phyloP scores from a whole-genome alignment of 495 filamentous ascomycete species.

The Podospora australis region DNA sequence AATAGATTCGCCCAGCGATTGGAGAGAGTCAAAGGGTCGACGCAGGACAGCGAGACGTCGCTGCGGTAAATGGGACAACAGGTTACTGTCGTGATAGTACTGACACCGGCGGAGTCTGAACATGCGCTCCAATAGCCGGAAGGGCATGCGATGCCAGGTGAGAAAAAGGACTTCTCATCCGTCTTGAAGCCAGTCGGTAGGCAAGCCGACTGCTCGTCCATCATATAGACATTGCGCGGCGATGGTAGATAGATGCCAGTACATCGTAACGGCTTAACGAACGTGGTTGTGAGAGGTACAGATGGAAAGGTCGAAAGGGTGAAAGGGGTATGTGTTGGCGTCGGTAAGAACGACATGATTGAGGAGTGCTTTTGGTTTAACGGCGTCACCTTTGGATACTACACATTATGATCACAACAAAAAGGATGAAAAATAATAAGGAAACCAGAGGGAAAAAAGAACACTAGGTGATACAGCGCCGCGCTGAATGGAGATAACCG shows the following conservation, averaged over 20 bases:
- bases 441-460: too few relatives aligned
- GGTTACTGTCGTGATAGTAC: slow-evolving; percentile 23
- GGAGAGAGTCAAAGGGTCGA: slow-evolving; percentile 10
- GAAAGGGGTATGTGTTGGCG: not conserved
- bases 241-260: slow-evolving; percentile 10
- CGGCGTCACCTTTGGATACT: too few relatives aligned
- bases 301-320: slow-evolving; percentile 7
- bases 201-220: slow-evolving; percentile 16
- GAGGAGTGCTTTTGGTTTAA: not conserved
- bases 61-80: slow-evolving; percentile 17
- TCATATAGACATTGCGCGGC: slow-evolving; percentile 6
- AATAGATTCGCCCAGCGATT: slow-evolving; percentile 12
- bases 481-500: too few relatives aligned
- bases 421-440: too few relatives aligned
- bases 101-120: slow-evolving; percentile 9
- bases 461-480: too few relatives aligned
- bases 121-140: slow-evolving; percentile 22
- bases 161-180: slow-evolving; percentile 18
- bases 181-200: slow-evolving; percentile 17
- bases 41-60: slow-evolving; percentile 13
- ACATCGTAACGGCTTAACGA: slow-evolving; percentile 12
- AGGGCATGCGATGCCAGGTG: slow-evolving; percentile 23
- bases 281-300: slow-evolving; percentile 22
- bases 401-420: too few relatives aligned
- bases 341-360: too few relatives aligned